A percentile compares a stretch with the other conserved stretches of the same genome.
Evolutionary conservation across 352 stramenopile species (phyloP).

Genomic region (Pythium periplocum): DNA sequence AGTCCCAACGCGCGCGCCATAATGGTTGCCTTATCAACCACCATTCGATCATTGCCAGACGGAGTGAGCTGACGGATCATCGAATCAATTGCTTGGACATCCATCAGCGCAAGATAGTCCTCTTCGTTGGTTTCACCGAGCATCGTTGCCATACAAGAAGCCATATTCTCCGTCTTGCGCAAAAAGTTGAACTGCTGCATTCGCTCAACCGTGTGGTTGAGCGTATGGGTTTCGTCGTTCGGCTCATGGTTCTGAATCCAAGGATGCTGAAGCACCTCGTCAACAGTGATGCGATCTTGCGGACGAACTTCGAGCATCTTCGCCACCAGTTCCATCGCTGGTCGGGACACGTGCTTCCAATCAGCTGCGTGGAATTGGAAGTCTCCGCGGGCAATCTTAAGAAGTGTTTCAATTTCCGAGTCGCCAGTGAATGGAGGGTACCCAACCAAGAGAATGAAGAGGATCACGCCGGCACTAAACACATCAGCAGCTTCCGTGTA

Average conservation of each 20-base stretch:
- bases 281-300: slow-evolving; percentile 65
- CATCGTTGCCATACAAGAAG: slow-evolving; percentile 53
- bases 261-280: slow-evolving; percentile 54
- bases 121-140: slow-evolving; percentile 43
- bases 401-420: slow-evolving; percentile 67
- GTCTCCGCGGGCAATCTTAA: slow-evolving; percentile 72
- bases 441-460: slow-evolving; percentile 75
- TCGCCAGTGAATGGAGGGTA: slow-evolving; percentile 75
- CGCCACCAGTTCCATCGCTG: slow-evolving; percentile 61
- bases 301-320: slow-evolving; percentile 71
- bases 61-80: slow-evolving; percentile 67
- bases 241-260: slow-evolving; percentile 39
- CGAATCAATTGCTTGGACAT: slow-evolving; percentile 49
- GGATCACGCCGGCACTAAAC: slow-evolving; percentile 75
- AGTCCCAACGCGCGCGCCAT: slow-evolving; percentile 51
- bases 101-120: slow-evolving; percentile 50
- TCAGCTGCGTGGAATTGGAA: slow-evolving; percentile 64
- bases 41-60: slow-evolving; percentile 36
- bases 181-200: slow-evolving; percentile 79
- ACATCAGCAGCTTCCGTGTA: slow-evolving; percentile 71
- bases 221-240: slow-evolving; percentile 19
- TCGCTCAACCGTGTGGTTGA: slow-evolving; percentile 34
- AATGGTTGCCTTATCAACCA: slow-evolving; percentile 39
- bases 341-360: slow-evolving; percentile 48
- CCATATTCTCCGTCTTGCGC: slow-evolving; percentile 77